phyloP scores from a whole-genome alignment of 192 early-diverging fungal species.

The Chytriomyces sp. region DNA sequence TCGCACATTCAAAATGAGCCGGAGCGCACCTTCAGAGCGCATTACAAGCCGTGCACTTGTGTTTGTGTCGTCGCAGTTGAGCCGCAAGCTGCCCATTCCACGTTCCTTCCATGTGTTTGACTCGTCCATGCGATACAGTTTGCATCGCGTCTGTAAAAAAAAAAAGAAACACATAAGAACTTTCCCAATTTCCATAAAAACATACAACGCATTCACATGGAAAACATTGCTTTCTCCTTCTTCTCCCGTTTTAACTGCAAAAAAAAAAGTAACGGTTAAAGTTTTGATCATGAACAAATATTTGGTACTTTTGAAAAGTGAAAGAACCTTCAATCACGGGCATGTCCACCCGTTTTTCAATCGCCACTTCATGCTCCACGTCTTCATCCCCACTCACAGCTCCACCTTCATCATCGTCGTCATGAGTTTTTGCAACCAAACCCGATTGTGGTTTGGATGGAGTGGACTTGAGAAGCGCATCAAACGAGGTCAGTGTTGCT shows the following conservation, averaged over 20 bases:
- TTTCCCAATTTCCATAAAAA: background rate
- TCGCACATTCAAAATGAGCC: conserved; percentile 37
- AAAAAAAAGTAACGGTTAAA: conserved; percentile 8
- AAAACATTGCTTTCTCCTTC: conserved; percentile 36
- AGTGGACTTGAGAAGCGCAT: conserved; percentile 3
- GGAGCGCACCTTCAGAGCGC: conserved; percentile 30
- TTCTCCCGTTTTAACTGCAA: conserved; percentile 35
- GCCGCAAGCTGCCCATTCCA: conserved; percentile 28
- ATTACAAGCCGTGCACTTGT: conserved; percentile 32
- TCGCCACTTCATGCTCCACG: conserved; percentile 21
- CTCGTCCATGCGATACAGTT: conserved; percentile 37
- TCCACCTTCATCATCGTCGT: conserved; percentile 13
- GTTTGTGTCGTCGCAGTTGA: conserved; percentile 20
- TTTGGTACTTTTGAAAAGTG: background rate
- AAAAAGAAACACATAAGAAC: background rate
- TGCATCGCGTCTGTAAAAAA: conserved; percentile 31
- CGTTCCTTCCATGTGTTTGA: conserved; percentile 35
- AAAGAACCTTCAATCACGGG: conserved; percentile 3
- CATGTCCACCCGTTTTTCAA: conserved; percentile 19
- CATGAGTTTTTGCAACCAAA: background rate
- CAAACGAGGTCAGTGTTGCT: background rate
- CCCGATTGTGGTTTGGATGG: background rate
- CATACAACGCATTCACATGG: conserved; percentile 19
- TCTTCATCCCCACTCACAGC: conserved; percentile 23
- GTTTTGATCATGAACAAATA: background rate